phyloP scores from a whole-genome alignment of 192 early-diverging fungal genomes.

The Backusella tuberculispora region DNA sequence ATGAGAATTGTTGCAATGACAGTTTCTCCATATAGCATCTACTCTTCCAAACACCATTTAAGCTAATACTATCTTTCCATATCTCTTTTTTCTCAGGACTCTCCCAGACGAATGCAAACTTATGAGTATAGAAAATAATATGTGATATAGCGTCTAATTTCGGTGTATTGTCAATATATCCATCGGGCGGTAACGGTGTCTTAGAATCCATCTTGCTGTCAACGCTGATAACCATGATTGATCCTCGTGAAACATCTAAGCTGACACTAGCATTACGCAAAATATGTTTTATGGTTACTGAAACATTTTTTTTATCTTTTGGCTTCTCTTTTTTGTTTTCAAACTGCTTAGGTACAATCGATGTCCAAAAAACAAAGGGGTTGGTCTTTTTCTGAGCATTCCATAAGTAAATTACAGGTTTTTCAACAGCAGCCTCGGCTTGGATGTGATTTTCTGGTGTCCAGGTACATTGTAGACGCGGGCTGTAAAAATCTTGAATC shows the following conservation, averaged over 20 bases:
- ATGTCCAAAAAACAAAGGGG: background rate
- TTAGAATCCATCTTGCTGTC: background rate
- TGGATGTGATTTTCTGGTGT: background rate
- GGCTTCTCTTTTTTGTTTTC: background rate
- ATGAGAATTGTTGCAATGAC: background rate
- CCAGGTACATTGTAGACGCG: background rate
- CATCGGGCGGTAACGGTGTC: background rate
- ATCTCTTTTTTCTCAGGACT: background rate
- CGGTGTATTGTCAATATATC: slow-evolving; percentile 1
- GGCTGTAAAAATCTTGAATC: background rate
- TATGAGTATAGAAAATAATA: background rate
- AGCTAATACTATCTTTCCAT: background rate
- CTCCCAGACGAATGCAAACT: background rate
- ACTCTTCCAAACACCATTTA: slow-evolving; percentile 1
- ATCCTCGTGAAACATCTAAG: slow-evolving; percentile 8
- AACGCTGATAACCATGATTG: background rate
- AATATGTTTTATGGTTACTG: background rate
- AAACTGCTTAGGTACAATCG: background rate
- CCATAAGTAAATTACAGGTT: background rate
- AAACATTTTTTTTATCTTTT: background rate
- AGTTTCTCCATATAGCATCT: background rate
- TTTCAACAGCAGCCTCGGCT: background rate
- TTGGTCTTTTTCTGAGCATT: background rate
- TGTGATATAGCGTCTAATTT: background rate
- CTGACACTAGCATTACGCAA: background rate